These are phyloP conservation scores for Phaeosphaeriaceae sp. DNA, from an alignment of 2,329 filamentous ascomycete genomes.

Conservation along the genomic window DNA sequence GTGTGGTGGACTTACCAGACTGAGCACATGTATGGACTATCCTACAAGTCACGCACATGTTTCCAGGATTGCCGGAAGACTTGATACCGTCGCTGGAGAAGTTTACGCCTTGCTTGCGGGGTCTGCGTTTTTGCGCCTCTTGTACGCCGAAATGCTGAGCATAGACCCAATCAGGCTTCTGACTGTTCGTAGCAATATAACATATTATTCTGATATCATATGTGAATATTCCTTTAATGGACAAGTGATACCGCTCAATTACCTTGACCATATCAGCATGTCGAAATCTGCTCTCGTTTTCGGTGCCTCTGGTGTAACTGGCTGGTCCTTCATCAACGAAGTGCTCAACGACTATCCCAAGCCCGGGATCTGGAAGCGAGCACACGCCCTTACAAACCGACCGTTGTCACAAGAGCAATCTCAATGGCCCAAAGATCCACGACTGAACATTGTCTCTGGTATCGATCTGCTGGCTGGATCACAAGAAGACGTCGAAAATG, in stretches of 20 bases:
- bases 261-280: constrained; percentile 15
- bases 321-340: constrained; percentile 54
- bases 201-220: neutral
- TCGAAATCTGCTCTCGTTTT: constrained; percentile 52
- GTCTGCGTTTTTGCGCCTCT: neutral
- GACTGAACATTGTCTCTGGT: constrained; percentile 52
- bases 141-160: neutral
- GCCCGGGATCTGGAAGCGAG: constrained; percentile 40
- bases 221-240: neutral
- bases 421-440: constrained; percentile 49
- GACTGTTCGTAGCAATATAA: neutral
- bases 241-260: neutral
- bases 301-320: constrained; percentile 52
- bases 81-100: constrained; percentile 1
- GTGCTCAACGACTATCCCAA: constrained; percentile 48
- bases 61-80: neutral
- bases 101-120: constrained; percentile 2
- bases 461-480: constrained; percentile 51
- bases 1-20: neutral
- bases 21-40: neutral
- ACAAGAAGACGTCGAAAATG: constrained; percentile 49
- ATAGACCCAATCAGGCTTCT: neutral
- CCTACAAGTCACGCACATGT: neutral
- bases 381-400: constrained; percentile 53
- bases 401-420: constrained; percentile 40